These are phyloP conservation scores for Bombardia bombarda DNA, from an alignment of 495 filamentous ascomycete genomes.

Conservation along the genomic window DNA sequence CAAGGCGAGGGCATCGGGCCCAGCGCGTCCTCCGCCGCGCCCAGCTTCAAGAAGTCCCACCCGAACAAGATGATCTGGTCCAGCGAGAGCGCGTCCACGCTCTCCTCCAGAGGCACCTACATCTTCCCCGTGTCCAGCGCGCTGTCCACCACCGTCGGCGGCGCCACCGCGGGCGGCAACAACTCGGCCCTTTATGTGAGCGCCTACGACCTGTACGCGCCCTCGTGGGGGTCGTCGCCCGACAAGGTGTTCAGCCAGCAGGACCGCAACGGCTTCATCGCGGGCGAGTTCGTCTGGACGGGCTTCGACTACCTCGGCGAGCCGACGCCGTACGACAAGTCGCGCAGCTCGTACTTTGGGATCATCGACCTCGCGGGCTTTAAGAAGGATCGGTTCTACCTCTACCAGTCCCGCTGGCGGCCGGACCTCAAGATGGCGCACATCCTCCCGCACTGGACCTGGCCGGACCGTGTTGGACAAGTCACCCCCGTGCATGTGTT, in stretches of 20 bases:
- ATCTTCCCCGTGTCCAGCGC: slow-evolving; percentile 38
- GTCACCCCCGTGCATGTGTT: slow-evolving; percentile 44
- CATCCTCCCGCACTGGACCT: slow-evolving; percentile 45
- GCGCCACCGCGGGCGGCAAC: slow-evolving; percentile 14
- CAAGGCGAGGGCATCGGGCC: slow-evolving; percentile 38
- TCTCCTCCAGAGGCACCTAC: slow-evolving; percentile 41
- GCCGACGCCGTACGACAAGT: slow-evolving; percentile 35
- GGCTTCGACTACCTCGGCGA: slow-evolving; percentile 46
- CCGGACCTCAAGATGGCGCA: slow-evolving; percentile 34
- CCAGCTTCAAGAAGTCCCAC: slow-evolving; percentile 27
- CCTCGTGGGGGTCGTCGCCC: slow-evolving; percentile 31
- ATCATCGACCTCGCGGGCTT: slow-evolving; percentile 45
- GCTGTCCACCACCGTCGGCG: slow-evolving; percentile 19
- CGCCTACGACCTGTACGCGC: slow-evolving; percentile 41
- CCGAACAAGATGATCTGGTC: slow-evolving; percentile 39
- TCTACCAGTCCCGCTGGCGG: slow-evolving; percentile 42
- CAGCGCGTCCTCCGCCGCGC: slow-evolving; percentile 14
- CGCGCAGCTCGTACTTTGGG: slow-evolving; percentile 41
- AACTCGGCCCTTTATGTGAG: slow-evolving; percentile 22
- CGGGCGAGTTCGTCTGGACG: slow-evolving; percentile 46
- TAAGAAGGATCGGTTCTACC: slow-evolving; percentile 42
- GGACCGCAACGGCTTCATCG: slow-evolving; percentile 34
- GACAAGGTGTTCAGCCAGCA: slow-evolving; percentile 42
- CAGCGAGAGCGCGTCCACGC: slow-evolving; percentile 31
- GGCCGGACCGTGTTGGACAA: slow-evolving; percentile 36